phyloP scores from a whole-genome alignment of 2,329 filamentous ascomycete genomes.

The Clathrospora elynae region DNA sequence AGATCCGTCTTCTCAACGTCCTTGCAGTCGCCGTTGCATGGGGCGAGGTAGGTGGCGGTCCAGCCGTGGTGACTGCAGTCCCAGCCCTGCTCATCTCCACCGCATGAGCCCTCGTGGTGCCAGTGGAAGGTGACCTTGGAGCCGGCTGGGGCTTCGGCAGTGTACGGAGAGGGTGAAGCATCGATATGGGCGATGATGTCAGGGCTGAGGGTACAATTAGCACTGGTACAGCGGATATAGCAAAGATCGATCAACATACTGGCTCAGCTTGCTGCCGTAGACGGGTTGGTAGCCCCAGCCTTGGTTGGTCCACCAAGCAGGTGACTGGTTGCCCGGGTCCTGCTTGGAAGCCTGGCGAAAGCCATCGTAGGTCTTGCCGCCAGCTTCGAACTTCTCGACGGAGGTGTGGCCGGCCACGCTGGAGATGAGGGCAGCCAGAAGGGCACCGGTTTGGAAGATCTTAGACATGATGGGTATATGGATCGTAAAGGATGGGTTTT shows the following conservation, averaged over 20 bases:
- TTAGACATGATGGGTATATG: conserved; percentile 22
- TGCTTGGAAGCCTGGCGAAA: conserved; percentile 34
- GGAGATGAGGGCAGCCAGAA: conserved; percentile 36
- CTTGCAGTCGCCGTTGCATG: conserved; percentile 43
- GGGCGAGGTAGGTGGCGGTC: conserved; percentile 41
- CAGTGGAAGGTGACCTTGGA: conserved; percentile 40
- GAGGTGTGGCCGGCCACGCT: conserved; percentile 34
- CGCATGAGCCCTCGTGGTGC: conserved; percentile 37
- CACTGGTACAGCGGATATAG: not conserved
- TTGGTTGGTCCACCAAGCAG: conserved; percentile 43
- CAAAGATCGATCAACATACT: not conserved
- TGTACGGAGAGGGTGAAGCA: conserved; percentile 38
- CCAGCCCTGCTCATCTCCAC: conserved; percentile 36
- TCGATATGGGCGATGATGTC: conserved; percentile 43
- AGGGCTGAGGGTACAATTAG: conserved; percentile 1
- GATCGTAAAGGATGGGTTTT: conserved; percentile 1
- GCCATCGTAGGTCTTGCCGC: conserved; percentile 37
- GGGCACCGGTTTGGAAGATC: conserved; percentile 33
- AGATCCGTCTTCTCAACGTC: conserved; percentile 39
- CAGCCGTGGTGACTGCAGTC: conserved; percentile 44
- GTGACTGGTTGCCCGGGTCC: conserved; percentile 34
- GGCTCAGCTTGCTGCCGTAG: conserved; percentile 32
- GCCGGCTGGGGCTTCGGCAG: conserved; percentile 35
- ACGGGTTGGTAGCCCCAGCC: conserved; percentile 42
- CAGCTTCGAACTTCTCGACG: conserved; percentile 34